phyloP scores from a whole-genome alignment of 2,329 filamentous ascomycete genomes.

The Phialocephala sp. region DNA sequence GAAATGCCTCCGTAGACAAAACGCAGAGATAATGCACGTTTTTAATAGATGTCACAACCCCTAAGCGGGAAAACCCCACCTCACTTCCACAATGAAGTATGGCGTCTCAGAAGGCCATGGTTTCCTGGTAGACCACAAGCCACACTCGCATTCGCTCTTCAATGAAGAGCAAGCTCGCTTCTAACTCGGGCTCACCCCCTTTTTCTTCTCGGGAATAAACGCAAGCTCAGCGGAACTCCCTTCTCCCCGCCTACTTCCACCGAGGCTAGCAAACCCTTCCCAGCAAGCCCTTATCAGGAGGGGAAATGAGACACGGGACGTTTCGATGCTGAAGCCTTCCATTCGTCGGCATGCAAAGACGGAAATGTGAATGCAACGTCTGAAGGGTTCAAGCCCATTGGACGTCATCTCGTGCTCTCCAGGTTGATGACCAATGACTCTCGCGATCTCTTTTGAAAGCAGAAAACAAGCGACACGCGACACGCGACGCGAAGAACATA shows the following conservation, averaged over 20 bases:
- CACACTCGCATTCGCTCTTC: not conserved
- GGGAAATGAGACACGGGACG: constrained; percentile 8
- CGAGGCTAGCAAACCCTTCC: not conserved
- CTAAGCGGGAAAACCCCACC: too few relatives aligned
- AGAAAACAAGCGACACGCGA: not conserved
- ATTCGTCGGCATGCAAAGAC: not conserved
- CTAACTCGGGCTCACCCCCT: not conserved
- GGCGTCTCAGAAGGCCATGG: not conserved
- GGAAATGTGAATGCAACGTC: not conserved
- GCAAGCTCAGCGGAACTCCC: not conserved
- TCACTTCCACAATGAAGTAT: not conserved
- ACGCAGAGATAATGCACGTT: too few relatives aligned
- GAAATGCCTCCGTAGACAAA: not conserved
- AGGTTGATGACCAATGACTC: not conserved
- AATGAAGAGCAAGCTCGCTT: not conserved
- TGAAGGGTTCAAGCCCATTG: not conserved
- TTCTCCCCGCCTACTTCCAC: not conserved
- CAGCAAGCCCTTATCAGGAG: not conserved
- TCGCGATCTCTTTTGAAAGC: not conserved
- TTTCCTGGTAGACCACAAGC: not conserved
- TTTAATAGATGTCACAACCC: too few relatives aligned
- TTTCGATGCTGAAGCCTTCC: constrained; percentile 1
- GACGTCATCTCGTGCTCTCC: not conserved
- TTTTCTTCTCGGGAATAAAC: not conserved
- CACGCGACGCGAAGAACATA: constrained; percentile 8